A percentile compares a stretch with the other conserved stretches of the same genome.
Conservation (phyloP, 2,329 filamentous ascomycete species). For the Stachybotrys chartarum region DNA sequence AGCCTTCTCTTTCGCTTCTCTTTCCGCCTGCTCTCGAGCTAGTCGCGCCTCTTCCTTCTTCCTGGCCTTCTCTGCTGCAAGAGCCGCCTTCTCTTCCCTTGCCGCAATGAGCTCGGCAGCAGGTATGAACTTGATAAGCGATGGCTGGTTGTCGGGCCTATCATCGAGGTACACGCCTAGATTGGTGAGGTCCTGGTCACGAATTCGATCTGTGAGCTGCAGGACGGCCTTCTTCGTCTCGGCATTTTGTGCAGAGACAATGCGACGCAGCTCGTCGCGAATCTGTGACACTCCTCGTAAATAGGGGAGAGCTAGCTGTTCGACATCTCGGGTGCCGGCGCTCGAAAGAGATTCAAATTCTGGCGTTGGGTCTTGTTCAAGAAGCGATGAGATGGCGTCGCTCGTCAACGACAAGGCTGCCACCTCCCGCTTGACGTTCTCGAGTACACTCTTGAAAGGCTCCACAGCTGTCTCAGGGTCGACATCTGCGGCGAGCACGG, state of each 20-base stretch:
- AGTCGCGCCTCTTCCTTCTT: conserved; percentile 49
- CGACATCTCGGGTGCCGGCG: conserved; percentile 40
- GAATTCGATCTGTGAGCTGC: conserved; percentile 68
- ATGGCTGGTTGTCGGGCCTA: conserved; percentile 56
- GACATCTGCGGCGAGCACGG: conserved; percentile 28
- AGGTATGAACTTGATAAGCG: conserved; percentile 63
- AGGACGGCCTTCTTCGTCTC: conserved; percentile 66
- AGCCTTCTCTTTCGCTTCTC: conserved; percentile 50
- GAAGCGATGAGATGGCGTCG: conserved; percentile 32
- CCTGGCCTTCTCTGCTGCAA: conserved; percentile 51
- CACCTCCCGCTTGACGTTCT: conserved; percentile 38
- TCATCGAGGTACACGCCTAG: conserved; percentile 86
- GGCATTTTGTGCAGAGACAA: conserved; percentile 38
- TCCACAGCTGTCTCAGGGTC: conserved; percentile 38
- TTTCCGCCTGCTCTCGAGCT: conserved; percentile 41
- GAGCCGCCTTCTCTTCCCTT: conserved; percentile 51
- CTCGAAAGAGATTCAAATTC: conserved; percentile 40
- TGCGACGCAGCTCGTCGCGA: conserved; percentile 54
- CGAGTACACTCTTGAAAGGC: conserved; percentile 39
- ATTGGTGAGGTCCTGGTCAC: conserved; percentile 74
- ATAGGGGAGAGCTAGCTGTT: conserved; percentile 48
- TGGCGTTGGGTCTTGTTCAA: conserved; percentile 33
- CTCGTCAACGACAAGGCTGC: conserved; percentile 40
- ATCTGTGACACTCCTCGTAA: conserved; percentile 47
- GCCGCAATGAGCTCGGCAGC: conserved; percentile 50